These are phyloP conservation scores for Penicillium simplicissimum DNA, from an alignment of 495 filamentous ascomycete species.

Conservation along the genomic window DNA sequence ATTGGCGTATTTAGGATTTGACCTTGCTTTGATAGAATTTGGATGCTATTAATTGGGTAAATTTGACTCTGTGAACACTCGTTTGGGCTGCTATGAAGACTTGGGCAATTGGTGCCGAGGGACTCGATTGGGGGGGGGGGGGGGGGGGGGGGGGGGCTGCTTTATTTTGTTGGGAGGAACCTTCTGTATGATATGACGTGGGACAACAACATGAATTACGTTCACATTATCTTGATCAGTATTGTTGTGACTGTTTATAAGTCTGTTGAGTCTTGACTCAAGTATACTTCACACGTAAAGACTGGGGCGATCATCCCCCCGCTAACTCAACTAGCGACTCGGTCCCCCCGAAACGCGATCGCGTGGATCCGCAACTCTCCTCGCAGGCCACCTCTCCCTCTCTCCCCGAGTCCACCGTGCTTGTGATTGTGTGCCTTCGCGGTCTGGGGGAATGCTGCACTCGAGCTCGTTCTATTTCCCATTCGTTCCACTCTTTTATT, in stretches of 20 bases:
- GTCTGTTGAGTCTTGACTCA: neutral
- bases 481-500: constrained; percentile 17
- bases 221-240: neutral
- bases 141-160: too few species aligned
- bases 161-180: neutral
- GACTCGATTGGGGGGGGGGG: too few species aligned
- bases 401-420: neutral
- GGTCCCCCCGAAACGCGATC: constrained; percentile 19
- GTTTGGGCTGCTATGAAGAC: neutral
- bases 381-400: constrained; percentile 12
- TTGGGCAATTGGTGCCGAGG: neutral
- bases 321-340: constrained; percentile 14
- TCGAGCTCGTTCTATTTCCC: constrained; percentile 4
- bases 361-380: constrained; percentile 25
- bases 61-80: neutral
- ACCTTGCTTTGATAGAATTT: neutral
- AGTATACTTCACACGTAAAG: neutral
- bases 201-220: neutral
- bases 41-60: neutral
- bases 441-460: constrained; percentile 22
- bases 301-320: constrained; percentile 20
- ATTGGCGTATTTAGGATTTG: neutral
- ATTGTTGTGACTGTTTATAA: neutral
- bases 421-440: constrained; percentile 3
- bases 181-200: neutral